Base-by-base conservation (phyloP, 1,284 basidiomycete species). In the Austropuccinia psidii region DNA sequence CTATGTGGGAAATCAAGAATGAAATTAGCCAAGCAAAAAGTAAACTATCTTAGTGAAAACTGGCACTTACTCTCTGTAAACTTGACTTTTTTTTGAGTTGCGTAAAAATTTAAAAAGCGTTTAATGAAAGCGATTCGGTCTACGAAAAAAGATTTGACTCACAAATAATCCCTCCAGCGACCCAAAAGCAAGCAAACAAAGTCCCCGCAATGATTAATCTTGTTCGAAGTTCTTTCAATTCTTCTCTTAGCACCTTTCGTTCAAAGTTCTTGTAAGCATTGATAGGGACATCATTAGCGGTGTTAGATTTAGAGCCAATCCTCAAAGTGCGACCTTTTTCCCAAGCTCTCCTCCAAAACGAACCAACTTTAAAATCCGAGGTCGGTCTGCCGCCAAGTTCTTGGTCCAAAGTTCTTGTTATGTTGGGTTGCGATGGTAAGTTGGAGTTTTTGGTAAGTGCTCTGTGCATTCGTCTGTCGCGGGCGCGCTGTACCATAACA, bases 131-230 rank as follows among this genome's bases (percentile, higher is more conserved):
- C 17, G 17, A 6, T 50, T 50, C 29, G n/a, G 5, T 6, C 6
- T 50, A 50, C 31, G 4, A 43, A 27, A 61, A 39, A 21, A 61
- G 39, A 61, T 11, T 37, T 37, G 15, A 72, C 68, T 72, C 17
- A 73, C 58, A 73, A 19, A 73, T 50, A 35, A 61, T 35, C 19
- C 70, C 60, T 27, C 70, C 70, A 21, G 64, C 35, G 43, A 73
- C 60, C 70, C 70, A 73, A 73, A 73, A 73, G 27, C 58, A 64
- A 7, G 50, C 39, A 54, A 73, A 73, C 9, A 73, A 43, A 13
- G 47, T 21, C 27, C 31, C 27, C 5, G 60, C 70, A 21, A 73
- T 52, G 6, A 43, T 13, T 27, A 73, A 17, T 61, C 58, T 73
- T 19, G 33, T 73, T 17, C 33, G 39, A n/a, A 55, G 27, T 39